Conservation (phyloP, 2,329 filamentous ascomycete genomes). For the Apiospora pterosperma region DNA sequence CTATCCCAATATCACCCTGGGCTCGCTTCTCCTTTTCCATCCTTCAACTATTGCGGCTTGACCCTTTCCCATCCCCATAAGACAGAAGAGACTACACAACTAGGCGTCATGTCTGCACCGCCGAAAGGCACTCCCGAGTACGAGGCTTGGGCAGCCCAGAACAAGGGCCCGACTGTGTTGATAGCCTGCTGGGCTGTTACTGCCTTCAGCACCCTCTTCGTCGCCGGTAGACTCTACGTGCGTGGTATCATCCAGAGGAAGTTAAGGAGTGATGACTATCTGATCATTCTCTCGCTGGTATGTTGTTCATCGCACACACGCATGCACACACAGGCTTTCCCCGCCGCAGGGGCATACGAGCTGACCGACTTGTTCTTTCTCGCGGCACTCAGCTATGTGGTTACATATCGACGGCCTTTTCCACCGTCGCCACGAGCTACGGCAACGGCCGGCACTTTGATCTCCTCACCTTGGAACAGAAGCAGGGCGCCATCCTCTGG, state of each 20-base stretch:
- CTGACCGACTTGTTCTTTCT: not conserved
- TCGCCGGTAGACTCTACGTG: constrained; percentile 27
- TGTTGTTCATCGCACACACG: not conserved
- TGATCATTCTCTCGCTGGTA: constrained; percentile 15
- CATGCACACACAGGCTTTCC: not conserved
- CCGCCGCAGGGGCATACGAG: not conserved
- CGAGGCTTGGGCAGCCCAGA: not conserved
- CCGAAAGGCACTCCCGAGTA: not conserved
- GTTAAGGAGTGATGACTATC: constrained; percentile 32
- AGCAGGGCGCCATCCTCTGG: constrained; percentile 18
- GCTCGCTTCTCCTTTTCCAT: not conserved
- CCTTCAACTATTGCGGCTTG: too few relatives aligned
- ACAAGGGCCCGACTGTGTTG: constrained; percentile 27
- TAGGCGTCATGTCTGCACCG: not conserved
- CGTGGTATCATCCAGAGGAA: constrained; percentile 25
- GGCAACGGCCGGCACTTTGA: constrained; percentile 29
- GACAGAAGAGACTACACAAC: not conserved
- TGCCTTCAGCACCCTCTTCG: constrained; percentile 24
- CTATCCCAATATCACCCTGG: not conserved
- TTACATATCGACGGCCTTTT: constrained; percentile 10
- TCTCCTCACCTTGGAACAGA: constrained; percentile 15
- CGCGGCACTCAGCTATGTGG: not conserved
- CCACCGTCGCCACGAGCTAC: constrained; percentile 11
- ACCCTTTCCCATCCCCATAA: not conserved
- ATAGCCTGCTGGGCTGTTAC: constrained; percentile 27